Evolutionary conservation across 345 rosid genomes (phyloP), one percentile per base, ranked within the genome.

Genomic region (Hevea brasiliensis): DNA sequence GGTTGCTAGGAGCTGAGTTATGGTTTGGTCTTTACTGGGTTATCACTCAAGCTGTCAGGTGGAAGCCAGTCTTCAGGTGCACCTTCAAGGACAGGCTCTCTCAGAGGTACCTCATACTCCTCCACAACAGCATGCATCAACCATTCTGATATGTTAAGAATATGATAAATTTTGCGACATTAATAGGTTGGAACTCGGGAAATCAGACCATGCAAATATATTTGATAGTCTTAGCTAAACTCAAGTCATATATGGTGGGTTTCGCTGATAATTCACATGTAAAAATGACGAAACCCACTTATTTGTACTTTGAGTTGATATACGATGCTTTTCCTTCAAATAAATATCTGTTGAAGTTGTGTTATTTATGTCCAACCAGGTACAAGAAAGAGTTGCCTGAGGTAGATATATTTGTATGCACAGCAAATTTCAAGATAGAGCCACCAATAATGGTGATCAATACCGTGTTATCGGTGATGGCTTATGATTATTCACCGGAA

Each of bases 361-460:
- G 23, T 20, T 48, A 13, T 50, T 20, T 48, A 13, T 50, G 55
- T 6, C 57, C 20, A 14, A 57, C 9, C 72, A 84, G 85, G 32
- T 68, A 48, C 24, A 81, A 72, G 67, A 67, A 77, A 13, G 74
- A 79, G 23, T 74, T 89, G 4, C 93, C 96, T 0, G 82, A 56
- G 40, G 78, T 92, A 3, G 97, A 92, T 76, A 71, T 90, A 5
- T 90, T 92, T 47, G 86, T 90, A 11, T 87, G 92, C 88, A 90
- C 92, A 14, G 96, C 92, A 17, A 87, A 88, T 53, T 93, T 90
- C 0, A 76, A 18, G 20, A 76, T 87, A 20, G 96, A 92, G 86
- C 97, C 93, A 55, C 93, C 96, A 32, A 24, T 68, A 65, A 32
- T 92, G 89, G 96, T 87, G 78, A 71, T 89, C 0, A 92, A 85